A percentile compares a stretch with the other conserved stretches of the same genome.
Evolutionary conservation across 169 alveolate species (phyloP).

Genomic region (Plasmodium adleri): DNA sequence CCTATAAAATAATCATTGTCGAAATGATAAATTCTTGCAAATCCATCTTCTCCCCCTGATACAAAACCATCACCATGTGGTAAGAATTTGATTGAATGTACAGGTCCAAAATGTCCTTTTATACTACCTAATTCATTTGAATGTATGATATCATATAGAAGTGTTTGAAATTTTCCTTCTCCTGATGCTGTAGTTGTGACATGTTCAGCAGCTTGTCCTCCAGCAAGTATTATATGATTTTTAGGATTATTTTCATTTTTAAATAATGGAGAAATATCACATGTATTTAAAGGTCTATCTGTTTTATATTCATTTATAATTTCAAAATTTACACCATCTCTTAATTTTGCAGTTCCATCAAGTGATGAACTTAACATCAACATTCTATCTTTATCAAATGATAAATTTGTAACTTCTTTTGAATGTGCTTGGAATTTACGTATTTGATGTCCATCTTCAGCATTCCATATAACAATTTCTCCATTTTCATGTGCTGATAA

Average conservation of each 20-base stretch:
- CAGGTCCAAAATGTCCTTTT: conserved; percentile 97
- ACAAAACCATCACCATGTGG: conserved; percentile 95
- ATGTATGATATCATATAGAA: conserved; percentile 91
- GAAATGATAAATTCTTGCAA: conserved; percentile 93
- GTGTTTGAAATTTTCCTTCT: conserved; percentile 96
- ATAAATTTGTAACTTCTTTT: conserved; percentile 87
- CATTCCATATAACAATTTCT: conserved; percentile 86
- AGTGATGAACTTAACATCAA: conserved; percentile 90
- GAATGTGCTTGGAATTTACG: conserved; percentile 88
- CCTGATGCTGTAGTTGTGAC: conserved; percentile 93
- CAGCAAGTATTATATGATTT: conserved; percentile 91
- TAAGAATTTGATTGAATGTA: conserved; percentile 92
- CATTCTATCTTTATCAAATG: conserved; percentile 88
- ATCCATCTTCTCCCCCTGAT: conserved; percentile 97
- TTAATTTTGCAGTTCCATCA: conserved; percentile 91
- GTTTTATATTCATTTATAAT: conserved; percentile 88
- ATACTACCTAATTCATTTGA: conserved; percentile 94
- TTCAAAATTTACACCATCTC: conserved; percentile 89
- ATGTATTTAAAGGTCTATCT: conserved; percentile 91
- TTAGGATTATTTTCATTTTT: conserved; percentile 81
- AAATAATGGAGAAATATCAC: conserved; percentile 91
- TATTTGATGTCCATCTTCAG: conserved; percentile 84
- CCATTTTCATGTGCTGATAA: conserved; percentile 93
- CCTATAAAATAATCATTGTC: conserved; percentile 93
- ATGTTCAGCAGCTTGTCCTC: conserved; percentile 93